These are phyloP conservation scores for Botrytis deweyae DNA, from an alignment of 2,329 filamentous ascomycete species.

Conservation along the genomic window DNA sequence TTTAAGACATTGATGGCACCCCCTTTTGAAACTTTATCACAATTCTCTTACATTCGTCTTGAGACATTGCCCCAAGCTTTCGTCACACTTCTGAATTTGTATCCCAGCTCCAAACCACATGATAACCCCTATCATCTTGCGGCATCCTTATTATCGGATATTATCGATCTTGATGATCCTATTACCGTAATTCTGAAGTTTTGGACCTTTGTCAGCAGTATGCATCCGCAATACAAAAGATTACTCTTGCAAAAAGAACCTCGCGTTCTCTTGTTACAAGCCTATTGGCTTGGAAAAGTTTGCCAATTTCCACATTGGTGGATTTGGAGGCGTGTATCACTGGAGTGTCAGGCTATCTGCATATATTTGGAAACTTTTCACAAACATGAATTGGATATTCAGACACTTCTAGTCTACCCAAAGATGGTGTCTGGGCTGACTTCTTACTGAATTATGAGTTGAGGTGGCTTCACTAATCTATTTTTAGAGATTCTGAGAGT, in stretches of 20 bases:
- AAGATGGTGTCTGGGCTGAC: conserved; percentile 14
- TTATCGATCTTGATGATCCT: conserved; percentile 30
- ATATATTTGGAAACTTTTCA: conserved; percentile 43
- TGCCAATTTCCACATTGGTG: conserved; percentile 48
- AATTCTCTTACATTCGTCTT: neutral
- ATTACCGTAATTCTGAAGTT: conserved; percentile 47
- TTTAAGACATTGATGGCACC: conserved; percentile 3
- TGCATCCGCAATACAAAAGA: conserved; percentile 45
- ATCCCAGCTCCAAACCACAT: conserved; percentile 5
- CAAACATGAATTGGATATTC: conserved; percentile 25
- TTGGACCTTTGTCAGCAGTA: conserved; percentile 48
- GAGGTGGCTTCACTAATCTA: neutral
- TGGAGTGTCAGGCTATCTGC: conserved; percentile 52
- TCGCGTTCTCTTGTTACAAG: conserved; percentile 53
- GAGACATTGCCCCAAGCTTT: conserved; percentile 18
- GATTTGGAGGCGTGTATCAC: conserved; percentile 45
- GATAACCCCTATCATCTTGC: conserved; percentile 28
- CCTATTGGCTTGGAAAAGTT: conserved; percentile 56
- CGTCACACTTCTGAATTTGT: conserved; percentile 24
- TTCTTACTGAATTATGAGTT: neutral
- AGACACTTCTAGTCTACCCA: conserved; percentile 27
- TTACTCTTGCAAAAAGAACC: conserved; percentile 53
- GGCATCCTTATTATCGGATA: conserved; percentile 17
- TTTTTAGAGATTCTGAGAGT: neutral
- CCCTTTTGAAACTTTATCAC: neutral